Conservation (phyloP, 306 rosid species). For the Dryas alaskensis region DNA sequence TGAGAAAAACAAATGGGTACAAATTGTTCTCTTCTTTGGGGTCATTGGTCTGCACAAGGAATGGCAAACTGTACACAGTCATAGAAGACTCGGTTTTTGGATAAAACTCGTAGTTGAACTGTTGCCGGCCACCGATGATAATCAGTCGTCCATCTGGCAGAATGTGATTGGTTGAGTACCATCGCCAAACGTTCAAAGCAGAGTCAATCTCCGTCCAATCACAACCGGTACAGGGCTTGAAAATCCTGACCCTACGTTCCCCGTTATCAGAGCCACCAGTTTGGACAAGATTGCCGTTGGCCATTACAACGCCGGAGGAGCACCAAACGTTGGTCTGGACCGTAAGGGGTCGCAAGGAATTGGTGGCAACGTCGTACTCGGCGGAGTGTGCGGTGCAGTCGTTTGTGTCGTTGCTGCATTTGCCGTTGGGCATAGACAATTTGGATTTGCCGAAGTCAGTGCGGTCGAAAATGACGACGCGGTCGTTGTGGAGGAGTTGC, state of each 20-base stretch:
- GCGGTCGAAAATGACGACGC: constrained; percentile 60
- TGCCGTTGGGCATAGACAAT: constrained; percentile 37
- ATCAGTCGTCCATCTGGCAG: constrained; percentile 57
- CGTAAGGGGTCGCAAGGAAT: constrained; percentile 50
- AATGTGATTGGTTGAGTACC: constrained; percentile 58
- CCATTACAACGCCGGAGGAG: constrained; percentile 50
- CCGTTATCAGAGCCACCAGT: constrained; percentile 77
- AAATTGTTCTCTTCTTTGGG: constrained; percentile 44
- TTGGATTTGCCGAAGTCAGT: constrained; percentile 74
- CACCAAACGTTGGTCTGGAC: constrained; percentile 72
- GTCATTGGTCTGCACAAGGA: constrained; percentile 41
- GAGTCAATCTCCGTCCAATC: constrained; percentile 40
- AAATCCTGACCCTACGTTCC: constrained; percentile 27
- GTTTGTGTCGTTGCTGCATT: constrained; percentile 39
- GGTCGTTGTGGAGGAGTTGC: constrained; percentile 65
- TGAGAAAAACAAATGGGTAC: constrained; percentile 59
- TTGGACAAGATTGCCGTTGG: constrained; percentile 51
- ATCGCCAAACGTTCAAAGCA: constrained; percentile 30
- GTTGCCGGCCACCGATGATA: constrained; percentile 43
- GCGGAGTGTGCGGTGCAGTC: constrained; percentile 74
- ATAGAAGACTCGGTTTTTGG: constrained; percentile 14
- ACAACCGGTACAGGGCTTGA: constrained; percentile 32
- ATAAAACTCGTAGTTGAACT: constrained; percentile 55
- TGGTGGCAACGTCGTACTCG: constrained; percentile 56
- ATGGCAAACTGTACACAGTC: constrained; percentile 20